Conservation (phyloP, 192 early-diverging fungal species). For the Backusella psychrophila region DNA sequence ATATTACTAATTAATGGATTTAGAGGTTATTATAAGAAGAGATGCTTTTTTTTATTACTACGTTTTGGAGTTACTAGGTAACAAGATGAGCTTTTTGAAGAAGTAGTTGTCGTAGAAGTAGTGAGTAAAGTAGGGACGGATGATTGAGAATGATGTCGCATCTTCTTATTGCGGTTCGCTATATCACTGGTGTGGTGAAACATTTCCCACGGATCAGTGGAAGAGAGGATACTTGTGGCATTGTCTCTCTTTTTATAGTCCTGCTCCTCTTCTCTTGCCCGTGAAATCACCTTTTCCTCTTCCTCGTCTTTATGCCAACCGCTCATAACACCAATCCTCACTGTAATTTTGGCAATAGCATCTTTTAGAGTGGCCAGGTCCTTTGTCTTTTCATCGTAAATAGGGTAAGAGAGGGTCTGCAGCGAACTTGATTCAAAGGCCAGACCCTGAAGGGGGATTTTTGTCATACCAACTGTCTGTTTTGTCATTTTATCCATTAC, state of each 20-base stretch:
- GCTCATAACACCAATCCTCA: constrained; percentile 27
- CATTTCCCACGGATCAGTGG: constrained; percentile 18
- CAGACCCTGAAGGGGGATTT: neutral
- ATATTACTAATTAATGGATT: neutral
- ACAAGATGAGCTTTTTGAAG: constrained; percentile 2
- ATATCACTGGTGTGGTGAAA: neutral
- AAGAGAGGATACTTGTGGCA: neutral
- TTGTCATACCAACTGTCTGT: neutral
- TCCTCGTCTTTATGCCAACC: constrained; percentile 31
- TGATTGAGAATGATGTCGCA: constrained; percentile 16
- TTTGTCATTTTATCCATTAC: constrained; percentile 17
- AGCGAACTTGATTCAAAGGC: neutral
- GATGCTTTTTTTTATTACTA: neutral
- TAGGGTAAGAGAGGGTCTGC: neutral
- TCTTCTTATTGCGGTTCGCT: constrained; percentile 10
- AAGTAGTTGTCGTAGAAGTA: constrained; percentile 8
- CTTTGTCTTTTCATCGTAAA: neutral
- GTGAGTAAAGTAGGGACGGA: constrained; percentile 12
- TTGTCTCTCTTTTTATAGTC: constrained; percentile 6
- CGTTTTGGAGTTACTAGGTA: neutral
- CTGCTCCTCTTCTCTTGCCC: neutral
- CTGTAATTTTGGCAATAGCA: constrained; percentile 25
- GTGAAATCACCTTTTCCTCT: neutral
- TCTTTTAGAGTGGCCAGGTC: neutral
- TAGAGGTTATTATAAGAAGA: neutral